Conservation (phyloP, 768 basidiomycete genomes). For the Tulasnella calospora region DNA sequence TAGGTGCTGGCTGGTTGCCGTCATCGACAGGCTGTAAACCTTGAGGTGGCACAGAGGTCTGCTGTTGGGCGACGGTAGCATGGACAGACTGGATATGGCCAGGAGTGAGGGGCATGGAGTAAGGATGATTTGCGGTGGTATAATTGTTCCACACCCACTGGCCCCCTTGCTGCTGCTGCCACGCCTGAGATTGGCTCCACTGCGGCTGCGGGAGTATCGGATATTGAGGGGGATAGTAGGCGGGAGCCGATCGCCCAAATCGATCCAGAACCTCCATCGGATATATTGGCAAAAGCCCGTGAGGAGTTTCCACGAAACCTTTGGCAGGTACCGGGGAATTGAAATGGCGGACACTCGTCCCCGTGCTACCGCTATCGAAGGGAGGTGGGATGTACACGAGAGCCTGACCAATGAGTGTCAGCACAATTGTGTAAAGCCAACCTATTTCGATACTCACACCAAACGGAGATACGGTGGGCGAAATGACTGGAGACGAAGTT, state of each 20-base stretch:
- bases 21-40: background rate
- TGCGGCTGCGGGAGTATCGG: background rate
- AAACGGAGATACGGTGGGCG: background rate
- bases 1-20: background rate
- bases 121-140: background rate
- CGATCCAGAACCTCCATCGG: background rate
- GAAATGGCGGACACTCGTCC: background rate
- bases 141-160: background rate
- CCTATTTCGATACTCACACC: background rate
- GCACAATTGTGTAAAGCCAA: background rate
- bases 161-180: background rate
- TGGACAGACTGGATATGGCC: background rate
- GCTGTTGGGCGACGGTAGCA: background rate
- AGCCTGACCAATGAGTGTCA: background rate
- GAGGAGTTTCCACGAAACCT: background rate
- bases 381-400: background rate
- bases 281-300: background rate
- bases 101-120: background rate
- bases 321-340: background rate
- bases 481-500: background rate
- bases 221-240: background rate
- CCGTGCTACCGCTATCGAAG: background rate
- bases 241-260: background rate
- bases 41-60: background rate
- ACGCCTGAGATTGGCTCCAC: background rate